These are phyloP conservation scores for Westerdykella sp. DNA, from an alignment of 2,329 filamentous ascomycete genomes.

Conservation along the genomic window DNA sequence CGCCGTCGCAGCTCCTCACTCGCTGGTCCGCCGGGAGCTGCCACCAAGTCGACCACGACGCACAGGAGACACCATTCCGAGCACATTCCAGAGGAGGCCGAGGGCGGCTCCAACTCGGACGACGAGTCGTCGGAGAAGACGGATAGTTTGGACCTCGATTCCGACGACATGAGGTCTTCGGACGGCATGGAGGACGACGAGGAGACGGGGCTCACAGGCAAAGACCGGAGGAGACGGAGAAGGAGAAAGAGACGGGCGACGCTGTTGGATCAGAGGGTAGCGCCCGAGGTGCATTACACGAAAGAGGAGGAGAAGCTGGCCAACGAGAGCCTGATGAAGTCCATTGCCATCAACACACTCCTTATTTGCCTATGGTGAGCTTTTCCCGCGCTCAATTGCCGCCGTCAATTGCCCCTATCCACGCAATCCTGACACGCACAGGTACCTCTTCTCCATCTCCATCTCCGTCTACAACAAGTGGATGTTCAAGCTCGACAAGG, in stretches of 20 bases:
- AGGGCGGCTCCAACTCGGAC: slow-evolving; percentile 25
- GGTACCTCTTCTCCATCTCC: slow-evolving; percentile 78
- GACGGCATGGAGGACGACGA: slow-evolving; percentile 76
- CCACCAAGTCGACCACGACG: slow-evolving; percentile 18
- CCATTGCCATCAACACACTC: slow-evolving; percentile 65
- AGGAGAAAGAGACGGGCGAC: slow-evolving; percentile 63
- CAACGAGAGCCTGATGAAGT: slow-evolving; percentile 65
- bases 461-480: slow-evolving; percentile 89
- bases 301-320: slow-evolving; percentile 68
- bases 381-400: too few species aligned
- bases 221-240: slow-evolving; percentile 63
- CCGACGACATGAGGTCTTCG: slow-evolving; percentile 57
- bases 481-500: slow-evolving; percentile 73
- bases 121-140: slow-evolving; percentile 29
- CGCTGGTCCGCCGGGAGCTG: slow-evolving; percentile 20
- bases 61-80: slow-evolving; percentile 24
- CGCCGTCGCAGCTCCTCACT: slow-evolving; percentile 33
- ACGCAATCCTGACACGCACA: slow-evolving; percentile 31
- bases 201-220: slow-evolving; percentile 75
- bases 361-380: slow-evolving; percentile 75
- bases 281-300: slow-evolving; percentile 47
- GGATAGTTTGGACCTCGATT: slow-evolving; percentile 49
- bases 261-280: slow-evolving; percentile 61
- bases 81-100: slow-evolving; percentile 32
- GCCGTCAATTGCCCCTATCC: too few species aligned